Base-by-base conservation (phyloP, 2,329 filamentous ascomycete genomes). In the Talaromyces sp. region DNA sequence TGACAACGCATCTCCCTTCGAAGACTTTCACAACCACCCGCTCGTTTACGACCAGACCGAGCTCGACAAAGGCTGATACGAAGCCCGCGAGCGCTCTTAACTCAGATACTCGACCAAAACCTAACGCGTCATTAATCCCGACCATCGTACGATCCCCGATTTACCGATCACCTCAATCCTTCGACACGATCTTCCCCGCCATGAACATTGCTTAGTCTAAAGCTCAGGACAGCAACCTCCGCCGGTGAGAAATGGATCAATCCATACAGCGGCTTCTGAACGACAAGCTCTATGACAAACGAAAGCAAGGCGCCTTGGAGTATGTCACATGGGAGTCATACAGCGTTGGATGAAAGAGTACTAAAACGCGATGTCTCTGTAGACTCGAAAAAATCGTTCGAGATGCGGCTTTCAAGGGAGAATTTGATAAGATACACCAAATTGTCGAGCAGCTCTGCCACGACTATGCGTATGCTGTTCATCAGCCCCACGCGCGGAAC, bases 231-330 rank as follows among this genome's bases (percentile, higher is more conserved):
- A 60, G 56, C 48, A 61, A 52, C 51, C 55, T 47, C 60, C 60
- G 52, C 43, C 48, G 4, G 3, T 62, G 62, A 69, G 65, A 59
- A 56, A 97, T 97, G 92, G 93, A 97, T 79, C 81, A 84, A 68
- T 87, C 86, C 70, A 90, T 97, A 71, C 91, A 95, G 75, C 90
- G 93, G 65, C 84, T 92, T 63, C 82, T 99, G 70, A 96, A 95
- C 72, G 94, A 99, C 78, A 99, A 97, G 84, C 87, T 97, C 70
- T 99, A 99, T 74, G 94, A 99, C 72, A 96, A 95, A 80, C 86
- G 95, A 71, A 99, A 99, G 76, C 87, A 91, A 68, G 94, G 94
- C 60, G 94, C 95, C 65, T 84, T 99, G 52, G 94, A 99, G 91
- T 96, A 86, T 68, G 88, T 79, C 41, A 35, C 13, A 41, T 33